phyloP scores from a whole-genome alignment of 2,329 filamentous ascomycete genomes.

The Cladosporium colombiae region DNA sequence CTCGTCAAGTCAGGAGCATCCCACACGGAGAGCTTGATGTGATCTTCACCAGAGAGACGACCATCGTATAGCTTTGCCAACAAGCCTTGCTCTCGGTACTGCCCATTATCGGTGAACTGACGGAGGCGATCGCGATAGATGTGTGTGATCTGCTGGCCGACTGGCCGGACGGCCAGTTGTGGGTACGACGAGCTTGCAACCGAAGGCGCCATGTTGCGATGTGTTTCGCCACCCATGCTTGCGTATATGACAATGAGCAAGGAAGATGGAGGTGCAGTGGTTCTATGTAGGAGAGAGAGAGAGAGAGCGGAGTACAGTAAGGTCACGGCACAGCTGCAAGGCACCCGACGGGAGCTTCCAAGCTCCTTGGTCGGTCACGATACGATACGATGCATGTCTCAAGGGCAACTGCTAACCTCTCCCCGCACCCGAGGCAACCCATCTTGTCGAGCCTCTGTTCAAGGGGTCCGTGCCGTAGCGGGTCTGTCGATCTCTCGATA shows the following conservation, averaged over 20 bases:
- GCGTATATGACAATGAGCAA: not conserved
- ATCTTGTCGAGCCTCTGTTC: too few relatives aligned
- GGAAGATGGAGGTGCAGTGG: not conserved
- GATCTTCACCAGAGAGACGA: slow-evolving; percentile 64
- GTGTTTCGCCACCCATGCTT: slow-evolving; percentile 42
- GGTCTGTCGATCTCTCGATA: slow-evolving; percentile 3
- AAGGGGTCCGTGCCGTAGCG: not conserved
- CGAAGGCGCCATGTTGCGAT: slow-evolving; percentile 27
- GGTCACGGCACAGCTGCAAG: slow-evolving; percentile 1
- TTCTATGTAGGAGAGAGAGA: not conserved
- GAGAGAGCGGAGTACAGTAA: not conserved
- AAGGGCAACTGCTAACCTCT: not conserved
- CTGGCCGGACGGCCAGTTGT: slow-evolving; percentile 52
- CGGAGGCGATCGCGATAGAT: slow-evolving; percentile 83
- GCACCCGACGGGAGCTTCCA: slow-evolving; percentile 4
- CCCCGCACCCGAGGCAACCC: not conserved
- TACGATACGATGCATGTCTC: not conserved
- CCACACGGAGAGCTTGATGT: slow-evolving; percentile 74
- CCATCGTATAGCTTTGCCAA: slow-evolving; percentile 72
- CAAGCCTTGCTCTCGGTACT: slow-evolving; percentile 49
- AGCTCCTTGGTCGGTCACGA: not conserved
- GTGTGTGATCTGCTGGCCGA: slow-evolving; percentile 77
- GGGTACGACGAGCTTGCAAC: slow-evolving; percentile 45
- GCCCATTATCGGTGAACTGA: slow-evolving; percentile 76
- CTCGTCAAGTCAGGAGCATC: slow-evolving; percentile 71